Evolutionary conservation across 176 grass and related monocot species (phyloP).

Genomic region (Aegilops bicornis): DNA sequence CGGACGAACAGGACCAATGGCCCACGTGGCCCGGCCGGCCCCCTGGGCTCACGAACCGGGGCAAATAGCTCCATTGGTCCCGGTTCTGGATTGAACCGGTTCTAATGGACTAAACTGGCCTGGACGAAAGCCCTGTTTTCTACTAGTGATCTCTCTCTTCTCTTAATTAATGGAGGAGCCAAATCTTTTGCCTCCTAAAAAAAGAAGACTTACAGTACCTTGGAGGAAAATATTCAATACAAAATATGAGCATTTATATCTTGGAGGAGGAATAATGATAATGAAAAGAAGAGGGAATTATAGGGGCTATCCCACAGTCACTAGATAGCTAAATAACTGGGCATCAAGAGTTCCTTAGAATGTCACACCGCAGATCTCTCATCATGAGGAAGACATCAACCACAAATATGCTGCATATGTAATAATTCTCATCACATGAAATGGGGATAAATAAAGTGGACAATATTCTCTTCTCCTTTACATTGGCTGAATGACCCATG

Average conservation of each 20-base stretch:
- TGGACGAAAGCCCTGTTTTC: too few relatives aligned
- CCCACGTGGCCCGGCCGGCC: too few relatives aligned
- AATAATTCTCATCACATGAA: slow-evolving; percentile 4
- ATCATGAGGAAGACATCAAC: neutral
- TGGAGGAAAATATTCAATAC: neutral
- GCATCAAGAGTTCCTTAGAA: neutral
- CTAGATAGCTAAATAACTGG: neutral
- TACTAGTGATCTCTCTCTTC: too few relatives aligned
- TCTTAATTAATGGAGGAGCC: too few relatives aligned
- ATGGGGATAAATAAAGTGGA: slow-evolving; percentile 11
- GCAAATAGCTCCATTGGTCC: too few relatives aligned
- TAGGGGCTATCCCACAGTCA: neutral
- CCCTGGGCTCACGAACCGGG: too few relatives aligned
- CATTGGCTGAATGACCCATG: slow-evolving; percentile 35
- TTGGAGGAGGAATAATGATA: neutral
- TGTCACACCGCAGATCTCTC: neutral
- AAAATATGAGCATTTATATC: neutral
- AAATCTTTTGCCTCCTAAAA: too few relatives aligned
- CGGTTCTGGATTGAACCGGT: too few relatives aligned
- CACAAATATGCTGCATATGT: slow-evolving; percentile 6
- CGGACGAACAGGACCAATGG: too few relatives aligned
- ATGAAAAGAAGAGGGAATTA: neutral
- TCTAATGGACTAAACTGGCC: too few relatives aligned
- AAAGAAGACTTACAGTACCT: neutral
- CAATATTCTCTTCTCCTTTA: slow-evolving; percentile 13